Base-by-base conservation (phyloP, 495 filamentous ascomycete species). In the Aspergillus indologenus region DNA sequence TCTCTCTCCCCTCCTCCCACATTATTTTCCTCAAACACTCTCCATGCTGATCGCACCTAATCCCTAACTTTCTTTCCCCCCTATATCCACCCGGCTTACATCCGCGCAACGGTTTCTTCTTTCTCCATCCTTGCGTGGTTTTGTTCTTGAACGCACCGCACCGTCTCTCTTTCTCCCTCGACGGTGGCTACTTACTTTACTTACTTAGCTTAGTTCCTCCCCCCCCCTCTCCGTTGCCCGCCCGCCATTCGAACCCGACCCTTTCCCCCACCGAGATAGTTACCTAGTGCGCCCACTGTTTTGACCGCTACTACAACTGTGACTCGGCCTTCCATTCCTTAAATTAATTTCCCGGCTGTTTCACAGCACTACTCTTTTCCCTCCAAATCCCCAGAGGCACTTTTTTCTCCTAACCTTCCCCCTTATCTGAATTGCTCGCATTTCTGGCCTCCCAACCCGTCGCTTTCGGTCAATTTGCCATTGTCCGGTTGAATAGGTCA, bases 301-400 rank as follows among this genome's bases (percentile, higher is more conserved):
- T 69, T 69, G 67, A 69, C 67, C 67, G 67, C 67, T 69, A 69
- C 62, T 68, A 65, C 65, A 52, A 61, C 50, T 56, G n/a, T 58
- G 54, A 59, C 40, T 45, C 54, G 24, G 60, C 57, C 53, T 17
- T 44, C 64, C 57, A 53, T 60, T 61, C 64, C 67, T 66, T 62
- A 63, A 66, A 65, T 63, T 67, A 67, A 69, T 67, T 64, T 67
- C 64, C 67, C 62, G 45, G 52, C 47, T 54, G 64, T 65, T 66
- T 69, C 64, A 64, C 59, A 44, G 58, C 56, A 34, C 40, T 59
- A 40, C 49, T 51, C 12, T 40, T 15, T 40, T 40, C 34, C 34
- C 7, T 40, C 34, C 26, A 29, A 54, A 53, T 44, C 43, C 20
- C 44, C 45, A 45, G 22, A 45, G 43, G 40, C 46, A 42, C 45